Evolutionary conservation across 768 basidiomycete species (phyloP), one percentile per base, ranked within the genome.

Genomic region (Dendrothele bispora): DNA sequence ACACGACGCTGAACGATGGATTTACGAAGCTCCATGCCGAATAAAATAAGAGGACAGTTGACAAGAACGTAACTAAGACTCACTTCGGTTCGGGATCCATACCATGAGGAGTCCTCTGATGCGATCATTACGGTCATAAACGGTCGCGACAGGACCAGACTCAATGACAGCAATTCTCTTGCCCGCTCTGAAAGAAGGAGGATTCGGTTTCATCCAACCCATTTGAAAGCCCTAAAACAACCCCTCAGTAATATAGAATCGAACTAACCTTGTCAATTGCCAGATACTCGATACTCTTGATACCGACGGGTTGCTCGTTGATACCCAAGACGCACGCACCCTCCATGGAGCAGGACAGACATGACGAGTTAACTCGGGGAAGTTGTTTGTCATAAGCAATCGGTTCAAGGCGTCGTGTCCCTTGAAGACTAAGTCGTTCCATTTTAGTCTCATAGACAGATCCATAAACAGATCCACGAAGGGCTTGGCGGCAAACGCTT

Each of bases 321-420:
- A 99, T 98, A 40, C 94, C 97, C 37, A 98, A 73, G 7, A 97
- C 94, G 71, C 95, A 99, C 22, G 95, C 93, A 46, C 91, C 90
- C 69, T 99, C 95, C 95, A 99, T 38, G 95, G 95, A 18, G 97
- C 97, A 39, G 97, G 95, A 64, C 95, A 98, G n/a, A 95, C 92
- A 46, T 95, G 89, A 49, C 95, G 95, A 44, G 95, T 97, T 66
- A 95, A 95, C 66, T 92, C 90, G 7, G 89, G 88, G 82, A 97
- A 95, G 70, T 98, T 98, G 70, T 98, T 98, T 48, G 95, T 98
- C 74, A 95, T 70, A 25, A 95, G 77, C 32, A 99, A 79, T 14
- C 94, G 82, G 60, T 98, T 88, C 43, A 95, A 79, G 21, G 97
- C 97, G 51, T 98, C 95, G 66, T 95, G 91, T 22, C 88, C 91